Conservation (phyloP, 345 rosid species). For the Euphorbia pulcherrima region DNA sequence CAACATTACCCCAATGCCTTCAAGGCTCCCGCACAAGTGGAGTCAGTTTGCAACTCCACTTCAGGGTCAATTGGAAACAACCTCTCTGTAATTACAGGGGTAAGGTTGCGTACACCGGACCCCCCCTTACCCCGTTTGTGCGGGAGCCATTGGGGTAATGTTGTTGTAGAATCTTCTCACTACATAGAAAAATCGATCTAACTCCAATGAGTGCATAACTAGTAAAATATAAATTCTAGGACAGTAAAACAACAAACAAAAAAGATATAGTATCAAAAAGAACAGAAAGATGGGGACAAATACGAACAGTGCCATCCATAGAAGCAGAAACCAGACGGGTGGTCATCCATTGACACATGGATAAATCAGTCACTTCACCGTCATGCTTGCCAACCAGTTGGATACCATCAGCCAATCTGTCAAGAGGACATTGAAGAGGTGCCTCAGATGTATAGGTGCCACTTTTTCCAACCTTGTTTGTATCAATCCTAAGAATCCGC, state of each 20-base stretch:
- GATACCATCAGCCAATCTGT: constrained; percentile 63
- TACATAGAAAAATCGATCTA: neutral
- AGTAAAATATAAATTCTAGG: neutral
- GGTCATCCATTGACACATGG: constrained; percentile 90
- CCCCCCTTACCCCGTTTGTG: too few relatives aligned
- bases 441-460: constrained; percentile 62
- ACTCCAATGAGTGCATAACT: neutral
- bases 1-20: too few relatives aligned
- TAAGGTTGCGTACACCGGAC: too few relatives aligned
- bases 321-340: constrained; percentile 85
- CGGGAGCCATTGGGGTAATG: too few relatives aligned
- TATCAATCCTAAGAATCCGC: constrained; percentile 62
- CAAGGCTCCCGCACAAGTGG: too few relatives aligned
- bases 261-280: neutral
- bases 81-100: too few relatives aligned
- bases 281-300: constrained; percentile 14
- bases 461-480: constrained; percentile 61
- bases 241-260: neutral
- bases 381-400: constrained; percentile 86
- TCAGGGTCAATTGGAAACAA: too few relatives aligned
- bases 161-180: neutral
- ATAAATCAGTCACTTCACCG: constrained; percentile 88
- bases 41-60: too few relatives aligned
- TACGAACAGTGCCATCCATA: constrained; percentile 78
- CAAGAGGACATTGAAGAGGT: constrained; percentile 66